phyloP scores from a whole-genome alignment of 2,329 filamentous ascomycete species.

The Botrytis tulipae region DNA sequence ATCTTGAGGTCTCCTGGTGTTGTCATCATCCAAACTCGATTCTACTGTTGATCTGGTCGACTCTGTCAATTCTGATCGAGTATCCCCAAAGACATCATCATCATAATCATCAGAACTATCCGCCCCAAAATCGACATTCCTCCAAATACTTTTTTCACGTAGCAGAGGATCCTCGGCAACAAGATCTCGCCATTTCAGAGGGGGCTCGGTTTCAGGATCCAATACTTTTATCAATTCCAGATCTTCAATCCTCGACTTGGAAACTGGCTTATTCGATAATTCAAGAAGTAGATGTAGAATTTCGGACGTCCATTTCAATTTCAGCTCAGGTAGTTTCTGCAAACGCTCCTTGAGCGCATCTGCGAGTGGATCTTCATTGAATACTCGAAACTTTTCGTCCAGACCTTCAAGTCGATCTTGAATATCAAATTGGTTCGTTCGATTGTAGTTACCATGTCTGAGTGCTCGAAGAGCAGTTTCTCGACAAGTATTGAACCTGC shows the following conservation, averaged over 20 bases:
- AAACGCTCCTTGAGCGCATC: slow-evolving; percentile 63
- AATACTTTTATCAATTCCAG: slow-evolving; percentile 55
- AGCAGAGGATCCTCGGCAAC: slow-evolving; percentile 72
- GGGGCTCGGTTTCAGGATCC: slow-evolving; percentile 45
- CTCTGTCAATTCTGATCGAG: slow-evolving; percentile 41
- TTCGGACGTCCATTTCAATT: slow-evolving; percentile 72
- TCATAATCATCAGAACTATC: slow-evolving; percentile 58
- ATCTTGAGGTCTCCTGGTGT: slow-evolving; percentile 36
- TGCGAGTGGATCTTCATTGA: slow-evolving; percentile 76
- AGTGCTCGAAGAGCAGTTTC: slow-evolving; percentile 53
- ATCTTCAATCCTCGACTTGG: slow-evolving; percentile 64
- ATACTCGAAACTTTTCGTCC: slow-evolving; percentile 81
- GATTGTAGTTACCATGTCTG: slow-evolving; percentile 55
- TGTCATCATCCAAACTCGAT: slow-evolving; percentile 36
- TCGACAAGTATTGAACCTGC: slow-evolving; percentile 45
- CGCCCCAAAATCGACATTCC: slow-evolving; percentile 61
- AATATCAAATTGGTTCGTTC: slow-evolving; percentile 76
- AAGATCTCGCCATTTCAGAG: slow-evolving; percentile 77
- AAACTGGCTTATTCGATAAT: slow-evolving; percentile 75
- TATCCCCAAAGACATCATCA: slow-evolving; percentile 39
- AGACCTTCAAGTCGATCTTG: slow-evolving; percentile 64
- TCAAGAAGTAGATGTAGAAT: slow-evolving; percentile 74
- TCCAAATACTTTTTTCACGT: slow-evolving; percentile 67
- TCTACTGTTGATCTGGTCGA: slow-evolving; percentile 36
- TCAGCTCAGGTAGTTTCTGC: slow-evolving; percentile 52